phyloP scores from a whole-genome alignment of 2,329 filamentous ascomycete genomes.

The Pyrenochaeta sp. region DNA sequence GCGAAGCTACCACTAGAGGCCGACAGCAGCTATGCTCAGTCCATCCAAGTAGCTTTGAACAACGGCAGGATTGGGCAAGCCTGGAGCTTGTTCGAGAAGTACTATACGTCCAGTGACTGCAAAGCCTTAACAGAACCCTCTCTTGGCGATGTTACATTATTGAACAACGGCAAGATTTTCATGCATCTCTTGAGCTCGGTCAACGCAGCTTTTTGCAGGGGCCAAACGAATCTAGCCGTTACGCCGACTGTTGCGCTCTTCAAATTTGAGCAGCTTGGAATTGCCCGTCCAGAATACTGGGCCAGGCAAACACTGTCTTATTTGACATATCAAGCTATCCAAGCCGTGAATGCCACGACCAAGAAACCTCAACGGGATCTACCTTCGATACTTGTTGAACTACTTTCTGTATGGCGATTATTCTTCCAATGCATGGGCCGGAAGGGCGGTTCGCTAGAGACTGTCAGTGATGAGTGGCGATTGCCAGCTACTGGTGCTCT shows the following conservation, averaged over 20 bases:
- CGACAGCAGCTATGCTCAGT: conserved; percentile 1
- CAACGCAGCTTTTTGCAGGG: conserved; percentile 25
- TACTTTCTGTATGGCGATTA: conserved; percentile 44
- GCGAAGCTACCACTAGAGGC: background rate
- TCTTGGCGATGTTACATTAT: conserved; percentile 23
- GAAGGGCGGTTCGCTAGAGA: conserved; percentile 21
- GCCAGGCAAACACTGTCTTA: conserved; percentile 20
- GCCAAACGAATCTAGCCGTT: conserved; percentile 7
- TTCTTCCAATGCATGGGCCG: conserved; percentile 43
- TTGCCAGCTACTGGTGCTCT: conserved; percentile 27
- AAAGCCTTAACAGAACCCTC: conserved; percentile 35
- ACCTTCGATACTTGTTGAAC: conserved; percentile 34
- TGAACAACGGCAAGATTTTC: conserved; percentile 35
- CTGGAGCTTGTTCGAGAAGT: conserved; percentile 38
- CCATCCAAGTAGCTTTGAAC: conserved; percentile 14
- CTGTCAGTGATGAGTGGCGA: conserved; percentile 35
- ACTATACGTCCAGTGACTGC: conserved; percentile 40
- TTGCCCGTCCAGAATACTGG: conserved; percentile 37
- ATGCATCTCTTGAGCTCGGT: conserved; percentile 23
- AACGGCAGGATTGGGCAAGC: conserved; percentile 23
- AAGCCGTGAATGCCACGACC: conserved; percentile 15
- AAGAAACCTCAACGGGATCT: conserved; percentile 16
- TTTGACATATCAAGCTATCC: conserved; percentile 36
- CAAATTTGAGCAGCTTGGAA: conserved; percentile 39
- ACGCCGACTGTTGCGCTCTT: conserved; percentile 39